Evolutionary conservation across 441 rosid species (phyloP).

Genomic region (Cnidoscolus chayamansa): DNA sequence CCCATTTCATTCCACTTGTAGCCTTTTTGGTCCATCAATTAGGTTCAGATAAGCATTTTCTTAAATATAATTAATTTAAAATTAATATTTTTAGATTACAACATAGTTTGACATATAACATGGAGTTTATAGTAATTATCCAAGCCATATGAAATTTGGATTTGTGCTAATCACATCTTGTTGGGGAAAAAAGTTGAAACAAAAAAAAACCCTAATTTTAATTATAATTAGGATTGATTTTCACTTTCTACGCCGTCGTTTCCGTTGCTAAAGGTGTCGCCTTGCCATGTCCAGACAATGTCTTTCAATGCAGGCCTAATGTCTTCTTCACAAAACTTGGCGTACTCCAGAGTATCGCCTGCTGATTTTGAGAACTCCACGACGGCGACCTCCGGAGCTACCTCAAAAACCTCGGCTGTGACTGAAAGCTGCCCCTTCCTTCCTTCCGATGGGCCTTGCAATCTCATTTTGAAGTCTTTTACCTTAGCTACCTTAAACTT

Average conservation of each 20-base stretch:
- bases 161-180: too few relatives aligned
- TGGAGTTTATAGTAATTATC: too few relatives aligned
- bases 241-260: constrained; percentile 10
- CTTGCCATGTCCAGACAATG: constrained; percentile 93
- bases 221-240: neutral
- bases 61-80: too few relatives aligned
- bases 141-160: too few relatives aligned
- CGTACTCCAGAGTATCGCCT: constrained; percentile 80
- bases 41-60: too few relatives aligned
- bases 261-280: constrained; percentile 40
- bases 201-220: neutral
- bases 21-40: too few relatives aligned
- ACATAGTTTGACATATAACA: too few relatives aligned
- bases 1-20: too few relatives aligned
- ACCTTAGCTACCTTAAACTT: constrained; percentile 42
- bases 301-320: constrained; percentile 81
- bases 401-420: constrained; percentile 85
- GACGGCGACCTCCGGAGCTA: constrained; percentile 72
- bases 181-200: too few relatives aligned
- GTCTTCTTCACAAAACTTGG: constrained; percentile 64
- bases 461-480: constrained; percentile 56
- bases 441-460: constrained; percentile 59
- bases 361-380: constrained; percentile 72
- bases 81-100: too few relatives aligned
- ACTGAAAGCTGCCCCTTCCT: constrained; percentile 65